These are phyloP conservation scores for Turnera subulata DNA, from an alignment of 345 rosid species.

Conservation along the genomic window DNA sequence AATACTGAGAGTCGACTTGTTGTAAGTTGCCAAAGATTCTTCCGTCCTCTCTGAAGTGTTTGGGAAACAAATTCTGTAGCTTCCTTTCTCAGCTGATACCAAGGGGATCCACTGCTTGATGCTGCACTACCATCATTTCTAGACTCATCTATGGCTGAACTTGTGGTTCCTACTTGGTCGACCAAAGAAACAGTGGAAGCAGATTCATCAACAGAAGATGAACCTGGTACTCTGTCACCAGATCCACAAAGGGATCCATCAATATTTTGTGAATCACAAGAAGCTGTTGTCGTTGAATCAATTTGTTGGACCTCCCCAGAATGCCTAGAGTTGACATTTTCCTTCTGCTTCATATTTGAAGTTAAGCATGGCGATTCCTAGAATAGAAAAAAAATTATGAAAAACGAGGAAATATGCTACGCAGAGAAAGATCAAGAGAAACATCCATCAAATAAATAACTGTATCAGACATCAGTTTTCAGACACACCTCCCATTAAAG, in stretches of 20 bases:
- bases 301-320: constrained; percentile 32
- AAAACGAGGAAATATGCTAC: background rate
- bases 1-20: constrained; percentile 89
- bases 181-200: constrained; percentile 19
- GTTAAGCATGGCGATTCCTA: constrained; percentile 35
- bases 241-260: constrained; percentile 35
- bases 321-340: constrained; percentile 33
- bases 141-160: constrained; percentile 31
- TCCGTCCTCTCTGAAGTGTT: constrained; percentile 85
- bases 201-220: constrained; percentile 37
- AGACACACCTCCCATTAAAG: no score
- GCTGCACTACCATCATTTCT: constrained; percentile 50
- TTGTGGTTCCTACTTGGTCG: constrained; percentile 28
- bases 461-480: no score
- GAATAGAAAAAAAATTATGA: constrained; percentile 3
- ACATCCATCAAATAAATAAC: background rate
- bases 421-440: background rate
- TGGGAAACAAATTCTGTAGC: constrained; percentile 78
- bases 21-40: constrained; percentile 96
- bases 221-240: constrained; percentile 27
- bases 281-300: constrained; percentile 33
- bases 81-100: constrained; percentile 94
- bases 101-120: constrained; percentile 72
- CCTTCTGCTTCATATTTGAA: constrained; percentile 34
- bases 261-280: constrained; percentile 33